Conservation (phyloP, 1,139 yeast genomes). For the Pichiaceae sp. region DNA sequence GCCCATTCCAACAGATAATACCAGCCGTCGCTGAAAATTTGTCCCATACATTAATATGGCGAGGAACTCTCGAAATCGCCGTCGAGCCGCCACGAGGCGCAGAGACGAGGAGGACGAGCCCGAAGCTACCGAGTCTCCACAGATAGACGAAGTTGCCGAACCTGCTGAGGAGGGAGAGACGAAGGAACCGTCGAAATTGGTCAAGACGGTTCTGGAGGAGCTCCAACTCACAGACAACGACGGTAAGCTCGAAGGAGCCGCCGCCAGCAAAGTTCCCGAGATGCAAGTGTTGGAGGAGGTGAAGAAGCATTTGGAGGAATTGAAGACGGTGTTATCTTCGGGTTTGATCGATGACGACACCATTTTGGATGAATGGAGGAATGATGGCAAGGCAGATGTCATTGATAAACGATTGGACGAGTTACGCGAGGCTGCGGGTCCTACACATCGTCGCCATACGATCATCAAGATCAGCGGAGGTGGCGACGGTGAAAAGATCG, state of each 20-base stretch:
- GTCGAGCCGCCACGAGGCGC: background rate
- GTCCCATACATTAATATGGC: too few relatives aligned
- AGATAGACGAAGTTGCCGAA: too few relatives aligned
- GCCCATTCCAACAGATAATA: too few relatives aligned
- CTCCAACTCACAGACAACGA: too few relatives aligned
- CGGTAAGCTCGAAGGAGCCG: slow-evolving; percentile 55
- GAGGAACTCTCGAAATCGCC: background rate
- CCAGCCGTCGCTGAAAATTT: too few relatives aligned
- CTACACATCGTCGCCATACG: slow-evolving; percentile 1
- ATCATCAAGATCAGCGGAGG: slow-evolving; percentile 6
- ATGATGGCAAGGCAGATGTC: background rate
- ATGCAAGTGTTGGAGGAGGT: slow-evolving; percentile 35
- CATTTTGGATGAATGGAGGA: slow-evolving; percentile 5
- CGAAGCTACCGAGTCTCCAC: too few relatives aligned
- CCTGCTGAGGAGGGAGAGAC: too few relatives aligned
- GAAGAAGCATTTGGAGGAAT: slow-evolving; percentile 37
- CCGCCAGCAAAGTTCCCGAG: slow-evolving; percentile 35
- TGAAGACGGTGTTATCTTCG: slow-evolving; percentile 40
- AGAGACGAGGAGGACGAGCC: too few relatives aligned
- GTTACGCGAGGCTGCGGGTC: slow-evolving; percentile 1
- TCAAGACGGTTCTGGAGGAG: too few relatives aligned
- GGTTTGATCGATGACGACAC: slow-evolving; percentile 26
- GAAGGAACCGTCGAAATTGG: too few relatives aligned
- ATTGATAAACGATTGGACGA: slow-evolving; percentile 5
- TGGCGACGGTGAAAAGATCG: slow-evolving; percentile 3